These are phyloP conservation scores for Xylariaceae sp. DNA, from an alignment of 2,329 filamentous ascomycete genomes.

Conservation along the genomic window DNA sequence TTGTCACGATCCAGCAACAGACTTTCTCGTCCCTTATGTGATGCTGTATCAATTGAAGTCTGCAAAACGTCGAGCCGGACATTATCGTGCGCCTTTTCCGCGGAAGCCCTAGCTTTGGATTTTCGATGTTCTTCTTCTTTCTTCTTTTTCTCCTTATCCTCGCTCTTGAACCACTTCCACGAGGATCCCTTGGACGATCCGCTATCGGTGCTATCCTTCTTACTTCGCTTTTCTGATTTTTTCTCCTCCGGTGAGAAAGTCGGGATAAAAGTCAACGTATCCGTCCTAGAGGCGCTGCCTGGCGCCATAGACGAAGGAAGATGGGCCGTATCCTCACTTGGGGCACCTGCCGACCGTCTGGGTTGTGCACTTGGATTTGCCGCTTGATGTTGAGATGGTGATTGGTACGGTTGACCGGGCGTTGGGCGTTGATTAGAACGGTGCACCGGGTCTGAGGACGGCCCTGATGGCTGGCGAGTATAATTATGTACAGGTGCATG, in stretches of 20 bases:
- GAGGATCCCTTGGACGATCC: constrained; percentile 61
- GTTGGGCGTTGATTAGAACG: constrained; percentile 41
- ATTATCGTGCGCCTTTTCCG: constrained; percentile 64
- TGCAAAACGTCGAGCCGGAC: constrained; percentile 82
- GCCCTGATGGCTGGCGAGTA: constrained; percentile 39
- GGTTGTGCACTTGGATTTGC: constrained; percentile 19
- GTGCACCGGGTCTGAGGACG: constrained; percentile 41
- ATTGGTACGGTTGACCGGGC: constrained; percentile 30
- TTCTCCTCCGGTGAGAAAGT: constrained; percentile 65
- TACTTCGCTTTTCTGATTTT: constrained; percentile 67
- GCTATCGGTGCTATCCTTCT: constrained; percentile 63
- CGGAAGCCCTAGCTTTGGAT: constrained; percentile 54
- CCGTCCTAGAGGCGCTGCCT: constrained; percentile 61
- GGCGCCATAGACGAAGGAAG: constrained; percentile 65
- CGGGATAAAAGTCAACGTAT: constrained; percentile 74
- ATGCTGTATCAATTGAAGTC: constrained; percentile 69
- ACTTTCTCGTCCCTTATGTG: constrained; percentile 69
- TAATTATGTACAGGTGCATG: constrained; percentile 38
- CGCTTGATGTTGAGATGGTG: constrained; percentile 22
- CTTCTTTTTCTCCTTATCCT: constrained; percentile 68
- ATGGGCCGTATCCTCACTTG: constrained; percentile 56
- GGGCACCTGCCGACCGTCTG: constrained; percentile 31
- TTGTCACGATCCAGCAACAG: constrained; percentile 74
- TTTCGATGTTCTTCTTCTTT: constrained; percentile 58
- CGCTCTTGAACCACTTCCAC: constrained; percentile 78